Evolutionary conservation across 2,329 filamentous ascomycete genomes (phyloP), one percentile per base, ranked within the genome.

Genomic region (Calycina herbarum): DNA sequence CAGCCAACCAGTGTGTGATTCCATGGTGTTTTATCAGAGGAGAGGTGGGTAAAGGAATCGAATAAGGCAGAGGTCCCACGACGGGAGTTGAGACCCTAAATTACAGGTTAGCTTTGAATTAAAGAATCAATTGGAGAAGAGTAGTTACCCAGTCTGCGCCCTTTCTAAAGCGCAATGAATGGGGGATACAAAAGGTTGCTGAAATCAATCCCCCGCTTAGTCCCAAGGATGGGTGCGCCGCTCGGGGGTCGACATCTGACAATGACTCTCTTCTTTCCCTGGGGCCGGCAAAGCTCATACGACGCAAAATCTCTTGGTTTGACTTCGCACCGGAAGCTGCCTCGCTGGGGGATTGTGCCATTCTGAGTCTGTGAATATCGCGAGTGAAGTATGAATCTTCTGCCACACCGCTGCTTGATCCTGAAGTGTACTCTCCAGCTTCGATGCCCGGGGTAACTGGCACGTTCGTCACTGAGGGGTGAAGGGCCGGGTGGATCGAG

Each of bases 1-100:
- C 94, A 98, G 57, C 93, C 94, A 62, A 98, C 91, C 5, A 97
- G 85, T 0, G 89, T 95, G 79, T 97, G 94, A 73, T 93, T 92
- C 94, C 94, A 98, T 24, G 90, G 88, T 1, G 90, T 89, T 56
- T 90, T 85, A 64, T 90, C 83, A n/a, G 93, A 96, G 3, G 93
- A 92, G 57, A 98, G 87, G 78, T 96, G 89, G 64, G 89, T 86
- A 74, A 98, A 93, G 10, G 93, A 94, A 77, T 97, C 93, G 79
- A 96, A 96, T 40, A 98, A 85, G 17, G 94, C 93, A 13, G 94
- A 97, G 66, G 94, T 94, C 64, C 94, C 94, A 67, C 90, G 90
- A 31, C 94, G 91, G 67, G 88, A 82, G 72, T 86, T 87, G 64
- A 97, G 81, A 75, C 91, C 87, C 92, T 94, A 70, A 33, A 62